A percentile compares a stretch with the other conserved stretches of the same genome.
phyloP scores from a whole-genome alignment of 2,329 filamentous ascomycete species.

The Epichloe scottii region DNA sequence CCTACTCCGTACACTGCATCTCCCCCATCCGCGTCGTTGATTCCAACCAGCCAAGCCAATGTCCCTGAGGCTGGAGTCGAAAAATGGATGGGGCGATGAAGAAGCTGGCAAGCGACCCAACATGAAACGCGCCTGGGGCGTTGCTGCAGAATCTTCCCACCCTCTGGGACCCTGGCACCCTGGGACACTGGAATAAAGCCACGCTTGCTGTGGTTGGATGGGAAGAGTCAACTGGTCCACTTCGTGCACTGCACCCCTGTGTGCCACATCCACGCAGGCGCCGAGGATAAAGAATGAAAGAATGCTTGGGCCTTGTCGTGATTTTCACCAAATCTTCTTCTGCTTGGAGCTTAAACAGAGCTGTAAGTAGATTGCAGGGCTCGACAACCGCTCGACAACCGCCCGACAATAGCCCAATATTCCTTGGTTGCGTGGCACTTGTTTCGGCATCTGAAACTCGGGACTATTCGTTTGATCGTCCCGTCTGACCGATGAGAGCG shows the following conservation, averaged over 20 bases:
- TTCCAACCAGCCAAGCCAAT: too few species aligned
- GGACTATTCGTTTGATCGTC: slow-evolving; percentile 15
- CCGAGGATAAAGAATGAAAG: too few species aligned
- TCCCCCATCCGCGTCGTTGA: too few species aligned
- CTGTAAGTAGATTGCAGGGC: too few species aligned
- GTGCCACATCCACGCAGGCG: too few species aligned
- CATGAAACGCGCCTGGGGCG: slow-evolving; percentile 39
- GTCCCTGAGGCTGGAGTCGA: neutral
- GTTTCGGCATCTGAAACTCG: slow-evolving; percentile 9
- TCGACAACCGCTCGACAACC: too few species aligned
- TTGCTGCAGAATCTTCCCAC: slow-evolving; percentile 32
- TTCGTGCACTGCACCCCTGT: neutral
- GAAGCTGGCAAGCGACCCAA: slow-evolving; percentile 18
- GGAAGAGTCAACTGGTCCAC: slow-evolving; percentile 9
- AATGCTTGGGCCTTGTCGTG: neutral
- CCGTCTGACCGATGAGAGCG: slow-evolving; percentile 8
- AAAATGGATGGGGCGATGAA: neutral
- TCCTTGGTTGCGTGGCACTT: slow-evolving; percentile 4
- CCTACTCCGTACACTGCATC: too few species aligned
- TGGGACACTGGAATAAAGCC: slow-evolving; percentile 21
- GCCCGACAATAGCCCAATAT: neutral
- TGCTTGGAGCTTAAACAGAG: neutral
- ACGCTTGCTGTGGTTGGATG: slow-evolving; percentile 13
- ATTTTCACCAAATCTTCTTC: neutral
- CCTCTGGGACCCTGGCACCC: neutral